Evolutionary conservation across 2,329 filamentous ascomycete genomes (phyloP).

Genomic region (Penicillium capsulatum): DNA sequence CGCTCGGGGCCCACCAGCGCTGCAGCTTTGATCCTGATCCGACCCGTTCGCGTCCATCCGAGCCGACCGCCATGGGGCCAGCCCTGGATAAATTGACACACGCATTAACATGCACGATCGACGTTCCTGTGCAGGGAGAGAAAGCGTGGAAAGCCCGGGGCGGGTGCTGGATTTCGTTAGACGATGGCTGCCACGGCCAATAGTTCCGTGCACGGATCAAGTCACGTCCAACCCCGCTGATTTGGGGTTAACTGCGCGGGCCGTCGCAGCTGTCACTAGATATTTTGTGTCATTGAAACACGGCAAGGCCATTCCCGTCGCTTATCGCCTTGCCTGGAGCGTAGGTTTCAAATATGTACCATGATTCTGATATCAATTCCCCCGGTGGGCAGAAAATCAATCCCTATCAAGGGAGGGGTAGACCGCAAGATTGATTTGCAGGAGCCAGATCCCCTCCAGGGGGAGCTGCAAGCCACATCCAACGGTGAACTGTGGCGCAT

Average conservation of each 20-base stretch:
- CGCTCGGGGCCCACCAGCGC: constrained; percentile 6
- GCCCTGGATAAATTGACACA: constrained; percentile 6
- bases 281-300: no score
- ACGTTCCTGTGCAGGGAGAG: constrained; percentile 16
- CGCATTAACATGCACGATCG: constrained; percentile 17
- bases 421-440: constrained; percentile 15
- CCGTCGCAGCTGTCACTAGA: constrained; percentile 11
- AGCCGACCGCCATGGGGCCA: neutral
- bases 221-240: constrained; percentile 6
- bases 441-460: constrained; percentile 1
- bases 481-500: constrained; percentile 21
- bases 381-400: neutral
- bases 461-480: constrained; percentile 18
- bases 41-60: constrained; percentile 1
- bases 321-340: no score
- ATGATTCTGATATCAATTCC: no score
- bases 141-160: neutral
- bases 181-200: constrained; percentile 6
- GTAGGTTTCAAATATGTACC: no score
- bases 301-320: no score
- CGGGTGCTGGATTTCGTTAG: neutral
- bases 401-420: constrained; percentile 8
- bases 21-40: constrained; percentile 8
- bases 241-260: constrained; percentile 5
- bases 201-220: constrained; percentile 25